phyloP scores from a whole-genome alignment of 208 protist genomes.

The Leishmania gerbilli region DNA sequence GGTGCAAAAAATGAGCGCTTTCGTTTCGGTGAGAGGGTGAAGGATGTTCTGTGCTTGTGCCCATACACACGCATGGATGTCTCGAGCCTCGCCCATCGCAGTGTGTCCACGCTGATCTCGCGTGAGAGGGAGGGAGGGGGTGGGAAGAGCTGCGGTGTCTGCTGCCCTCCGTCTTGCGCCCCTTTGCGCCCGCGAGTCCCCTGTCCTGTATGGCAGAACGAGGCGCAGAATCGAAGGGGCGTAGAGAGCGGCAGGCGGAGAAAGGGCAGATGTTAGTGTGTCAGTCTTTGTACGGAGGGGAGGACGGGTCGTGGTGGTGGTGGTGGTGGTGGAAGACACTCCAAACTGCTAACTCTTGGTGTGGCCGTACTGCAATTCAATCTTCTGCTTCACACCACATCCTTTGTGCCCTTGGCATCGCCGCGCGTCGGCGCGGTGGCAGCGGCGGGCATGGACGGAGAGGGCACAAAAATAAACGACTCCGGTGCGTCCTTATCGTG shows the following conservation, averaged over 20 bases:
- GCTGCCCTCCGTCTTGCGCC: background rate
- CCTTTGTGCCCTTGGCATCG: background rate
- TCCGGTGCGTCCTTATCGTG: slow-evolving; percentile 43
- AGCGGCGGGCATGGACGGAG: slow-evolving; percentile 13
- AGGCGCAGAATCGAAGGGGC: background rate
- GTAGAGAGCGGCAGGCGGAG: background rate
- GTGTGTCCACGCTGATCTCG: background rate
- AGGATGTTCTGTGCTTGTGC: background rate
- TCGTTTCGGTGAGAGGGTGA: background rate
- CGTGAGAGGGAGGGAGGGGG: background rate
- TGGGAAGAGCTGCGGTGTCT: background rate
- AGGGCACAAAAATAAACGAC: slow-evolving; percentile 35
- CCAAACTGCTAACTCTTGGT: background rate
- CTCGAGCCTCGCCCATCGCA: background rate
- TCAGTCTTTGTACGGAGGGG: background rate
- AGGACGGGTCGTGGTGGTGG: background rate
- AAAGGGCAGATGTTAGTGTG: background rate
- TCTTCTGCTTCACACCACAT: background rate
- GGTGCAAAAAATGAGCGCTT: background rate
- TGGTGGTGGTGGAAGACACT: background rate
- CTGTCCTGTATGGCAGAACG: background rate
- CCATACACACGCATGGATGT: background rate
- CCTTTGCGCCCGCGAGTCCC: background rate
- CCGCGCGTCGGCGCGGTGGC: background rate
- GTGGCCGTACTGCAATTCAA: background rate